phyloP scores from a whole-genome alignment of 305 asterid genomes.

The Fraxinus paxiana region DNA sequence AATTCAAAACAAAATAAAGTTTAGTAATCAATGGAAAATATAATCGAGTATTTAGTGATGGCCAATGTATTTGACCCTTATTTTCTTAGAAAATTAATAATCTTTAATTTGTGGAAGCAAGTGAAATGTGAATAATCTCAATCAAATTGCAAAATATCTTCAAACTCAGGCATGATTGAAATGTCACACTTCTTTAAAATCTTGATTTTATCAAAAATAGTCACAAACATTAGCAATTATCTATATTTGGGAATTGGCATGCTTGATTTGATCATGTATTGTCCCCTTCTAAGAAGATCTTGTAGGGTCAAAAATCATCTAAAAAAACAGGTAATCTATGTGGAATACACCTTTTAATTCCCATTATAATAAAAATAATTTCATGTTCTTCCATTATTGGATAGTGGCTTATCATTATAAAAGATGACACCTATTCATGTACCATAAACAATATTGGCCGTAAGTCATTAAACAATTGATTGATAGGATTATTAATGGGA shows the following conservation, averaged over 20 bases:
- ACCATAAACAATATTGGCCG: neutral
- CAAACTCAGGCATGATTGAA: neutral
- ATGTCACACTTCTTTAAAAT: neutral
- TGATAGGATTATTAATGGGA: neutral
- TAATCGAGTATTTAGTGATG: neutral
- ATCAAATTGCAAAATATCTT: neutral
- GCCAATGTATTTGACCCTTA: neutral
- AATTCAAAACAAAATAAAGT: neutral
- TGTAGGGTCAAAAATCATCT: neutral
- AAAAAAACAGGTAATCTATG: neutral
- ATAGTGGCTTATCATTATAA: neutral
- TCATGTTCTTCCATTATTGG: neutral
- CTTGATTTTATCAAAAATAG: neutral
- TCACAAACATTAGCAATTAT: neutral
- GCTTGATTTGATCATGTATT: neutral
- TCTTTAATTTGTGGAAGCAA: neutral
- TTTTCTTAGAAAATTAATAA: neutral
- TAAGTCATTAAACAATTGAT: neutral
- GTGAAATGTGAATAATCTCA: neutral
- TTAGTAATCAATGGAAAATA: neutral
- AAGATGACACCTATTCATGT: neutral
- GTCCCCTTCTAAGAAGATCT: neutral
- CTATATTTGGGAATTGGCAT: neutral
- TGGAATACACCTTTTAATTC: neutral
- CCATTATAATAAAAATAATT: neutral